Evolutionary conservation across 208 protist genomes (phyloP), one percentile per base, ranked within the genome.

Genomic region (Trypanosomatidae sp.): DNA sequence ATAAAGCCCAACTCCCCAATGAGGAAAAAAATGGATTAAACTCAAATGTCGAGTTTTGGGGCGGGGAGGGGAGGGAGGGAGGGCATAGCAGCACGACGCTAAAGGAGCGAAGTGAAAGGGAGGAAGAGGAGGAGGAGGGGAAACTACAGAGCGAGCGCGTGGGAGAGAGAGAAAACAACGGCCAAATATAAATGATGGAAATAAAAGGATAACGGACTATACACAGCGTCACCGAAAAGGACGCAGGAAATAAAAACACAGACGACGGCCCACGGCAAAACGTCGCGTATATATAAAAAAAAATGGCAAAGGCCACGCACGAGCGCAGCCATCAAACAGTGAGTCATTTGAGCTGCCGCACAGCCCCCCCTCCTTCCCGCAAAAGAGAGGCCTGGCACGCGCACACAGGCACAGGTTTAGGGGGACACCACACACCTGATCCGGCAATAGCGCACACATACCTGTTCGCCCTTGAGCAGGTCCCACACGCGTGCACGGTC

Each of bases 401-500:
- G 22, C 19, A 15, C 22, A 25, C 50, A 17, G 50, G 10, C 7
- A 55, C 22, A 55, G 4, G 7, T 12, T 55, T 25, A 25, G 22
- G 50, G 50, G 10, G 50, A 25, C 50, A 9, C 10, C 50, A 55
- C 50, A 55, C 0, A 25, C 50, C 50, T 55, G 22, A 6, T 25
- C 46, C 66, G 41, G 58, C 44, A 47, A 56, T 36, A 43, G 68
- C 71, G 56, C 7, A 22, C 15, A 66, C 65, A 39, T 67, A 15
- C 12, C 8, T 33, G 22, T 28, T 17, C 53, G 53, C 53, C 3
- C n/a, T 30, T 9, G 53, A 58, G n/a, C 53, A 30, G n/a, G 53
- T 33, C 25, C 22, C 36, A 39, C 36, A 28, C 25, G 25, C 10
- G 7, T n/a, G 22, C 53, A 25, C 12, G 10, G 53, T 33, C 53